Evolutionary conservation across 805 yeast species (phyloP), one percentile per base, ranked within the genome.

Genomic region (Sugiyamaella lignohabitans): DNA sequence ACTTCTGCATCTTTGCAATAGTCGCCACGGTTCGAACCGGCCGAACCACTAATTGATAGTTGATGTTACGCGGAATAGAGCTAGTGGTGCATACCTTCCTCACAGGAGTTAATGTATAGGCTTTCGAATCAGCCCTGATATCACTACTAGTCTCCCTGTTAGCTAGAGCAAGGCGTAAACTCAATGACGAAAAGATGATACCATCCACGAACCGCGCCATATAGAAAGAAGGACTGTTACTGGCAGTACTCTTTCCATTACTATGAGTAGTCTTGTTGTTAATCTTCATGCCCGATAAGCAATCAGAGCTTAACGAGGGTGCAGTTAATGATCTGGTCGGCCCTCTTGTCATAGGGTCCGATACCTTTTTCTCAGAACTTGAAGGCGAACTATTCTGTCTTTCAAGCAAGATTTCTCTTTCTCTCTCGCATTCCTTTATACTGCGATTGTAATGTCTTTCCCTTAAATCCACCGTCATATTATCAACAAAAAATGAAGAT

Each of bases 161-260:
- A 8, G 32, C 8, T 27, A 27, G 14, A 5, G 53, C 51, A 21
- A 48, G 47, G 11, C 40, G 42, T 40, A 50, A 37, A 16, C 42
- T n/a, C 43, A 52, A 38, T n/a, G 54, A 42, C 3, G 53, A 18
- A 18, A 47, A 43, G 29, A 50, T 24, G 16, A 52, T 36, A 17
- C 48, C 54, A 34, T 52, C 56, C 3, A 38, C 46, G 24, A 45
- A 45, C 20, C 52, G 39, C 10, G 49, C 49, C 5, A 51, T 18
- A 21, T 44, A 44, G 17, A 27, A 11, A 27, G 30, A 27, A 27
- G 30, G 30, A 27, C 30, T 11, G 11, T 27, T n/a, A n/a, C n/a
- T 27, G 30, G 30, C 11, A 27, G 30, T 6, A 10, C 5, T 35
- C 6, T n/a, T 5, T 5, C 6, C 11, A 14, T 10, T 6, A 35